phyloP scores from a whole-genome alignment of 179 eudicot species.

The Nepenthes alata region DNA sequence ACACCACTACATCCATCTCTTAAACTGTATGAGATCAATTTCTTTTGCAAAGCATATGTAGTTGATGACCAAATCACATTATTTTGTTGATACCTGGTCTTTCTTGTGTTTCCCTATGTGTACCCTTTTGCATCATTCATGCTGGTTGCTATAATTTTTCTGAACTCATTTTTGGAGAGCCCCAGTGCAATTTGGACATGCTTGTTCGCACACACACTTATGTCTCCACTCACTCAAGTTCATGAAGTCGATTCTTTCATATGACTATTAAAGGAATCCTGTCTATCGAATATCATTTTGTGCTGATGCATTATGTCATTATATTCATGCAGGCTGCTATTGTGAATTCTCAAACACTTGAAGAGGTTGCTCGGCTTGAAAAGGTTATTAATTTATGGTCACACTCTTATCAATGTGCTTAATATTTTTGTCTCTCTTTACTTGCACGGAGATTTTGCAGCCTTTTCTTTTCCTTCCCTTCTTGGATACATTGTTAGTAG shows the following conservation, averaged over 20 bases:
- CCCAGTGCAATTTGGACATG: too few relatives aligned
- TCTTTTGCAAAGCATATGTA: too few relatives aligned
- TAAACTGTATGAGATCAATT: too few relatives aligned
- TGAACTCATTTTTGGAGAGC: neutral
- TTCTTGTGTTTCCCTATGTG: neutral
- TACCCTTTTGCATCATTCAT: neutral
- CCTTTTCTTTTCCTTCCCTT: neutral
- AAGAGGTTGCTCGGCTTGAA: conserved; percentile 97
- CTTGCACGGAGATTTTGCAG: neutral
- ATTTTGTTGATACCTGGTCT: neutral
- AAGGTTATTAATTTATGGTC: conserved; percentile 32
- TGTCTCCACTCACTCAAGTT: too few relatives aligned
- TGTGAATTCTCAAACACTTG: conserved; percentile 92
- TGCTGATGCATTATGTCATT: neutral
- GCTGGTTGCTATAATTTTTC: neutral
- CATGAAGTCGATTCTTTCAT: too few relatives aligned
- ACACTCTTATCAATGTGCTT: neutral
- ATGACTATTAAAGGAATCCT: too few relatives aligned
- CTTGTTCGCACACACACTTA: too few relatives aligned
- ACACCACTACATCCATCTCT: too few relatives aligned
- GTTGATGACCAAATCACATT: too few relatives aligned
- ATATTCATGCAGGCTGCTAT: conserved; percentile 81
- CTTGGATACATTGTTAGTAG: neutral
- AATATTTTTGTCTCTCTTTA: neutral
- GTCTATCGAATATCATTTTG: neutral